A percentile compares a stretch with the other conserved stretches of the same genome.
These are phyloP conservation scores for Silene conica DNA, from an alignment of 148 eudicot genomes.

Conservation along the genomic window DNA sequence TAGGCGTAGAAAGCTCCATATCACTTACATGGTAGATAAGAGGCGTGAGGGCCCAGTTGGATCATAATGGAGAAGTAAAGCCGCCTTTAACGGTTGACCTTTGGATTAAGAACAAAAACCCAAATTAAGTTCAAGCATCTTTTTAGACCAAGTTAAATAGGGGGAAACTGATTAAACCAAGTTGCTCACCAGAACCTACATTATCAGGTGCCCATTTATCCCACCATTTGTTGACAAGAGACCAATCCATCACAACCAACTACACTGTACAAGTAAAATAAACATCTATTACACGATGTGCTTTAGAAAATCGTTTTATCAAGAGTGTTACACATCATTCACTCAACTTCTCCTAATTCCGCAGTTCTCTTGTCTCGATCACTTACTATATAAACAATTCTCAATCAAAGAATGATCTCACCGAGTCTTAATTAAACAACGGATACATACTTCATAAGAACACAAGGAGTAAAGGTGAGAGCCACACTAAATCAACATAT, in stretches of 20 bases:
- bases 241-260: constrained; percentile 65
- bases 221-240: constrained; percentile 63
- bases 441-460: no score
- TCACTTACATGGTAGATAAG: constrained; percentile 76
- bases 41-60: constrained; percentile 94
- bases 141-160: constrained; percentile 11
- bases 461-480: no score
- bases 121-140: constrained; percentile 5
- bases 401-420: no score
- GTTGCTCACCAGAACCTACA: constrained; percentile 69
- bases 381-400: no score
- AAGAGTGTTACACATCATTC: no score
- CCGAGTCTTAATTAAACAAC: no score
- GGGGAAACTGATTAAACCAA: not conserved
- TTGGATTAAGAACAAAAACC: constrained; percentile 16
- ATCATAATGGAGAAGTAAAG: constrained; percentile 78
- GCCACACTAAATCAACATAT: no score
- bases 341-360: no score
- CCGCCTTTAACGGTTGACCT: constrained; percentile 73
- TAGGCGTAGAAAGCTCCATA: not conserved
- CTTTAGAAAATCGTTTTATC: no score
- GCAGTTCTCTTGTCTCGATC: no score
- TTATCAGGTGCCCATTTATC: constrained; percentile 73
- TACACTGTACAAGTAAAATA: constrained; percentile 22
- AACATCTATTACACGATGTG: no score